These are phyloP conservation scores for Aspergillus novoparasiticus DNA, from an alignment of 2,329 filamentous ascomycete genomes.

Conservation along the genomic window DNA sequence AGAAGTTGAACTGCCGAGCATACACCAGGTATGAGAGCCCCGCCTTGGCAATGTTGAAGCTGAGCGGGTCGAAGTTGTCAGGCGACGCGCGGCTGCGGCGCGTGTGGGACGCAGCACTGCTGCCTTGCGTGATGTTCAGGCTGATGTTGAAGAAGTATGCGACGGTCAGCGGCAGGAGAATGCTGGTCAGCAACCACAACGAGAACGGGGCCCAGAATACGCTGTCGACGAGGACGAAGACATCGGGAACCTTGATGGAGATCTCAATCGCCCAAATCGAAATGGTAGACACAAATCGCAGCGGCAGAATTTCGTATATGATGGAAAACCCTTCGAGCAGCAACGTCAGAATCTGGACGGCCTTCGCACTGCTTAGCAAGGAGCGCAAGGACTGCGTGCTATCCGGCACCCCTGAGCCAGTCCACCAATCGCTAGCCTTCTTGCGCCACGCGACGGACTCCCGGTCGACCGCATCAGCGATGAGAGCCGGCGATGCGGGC, in stretches of 20 bases:
- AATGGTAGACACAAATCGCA: slow-evolving; percentile 72
- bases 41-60: slow-evolving; percentile 87
- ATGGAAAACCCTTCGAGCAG: slow-evolving; percentile 72
- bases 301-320: slow-evolving; percentile 69
- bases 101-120: slow-evolving; percentile 26
- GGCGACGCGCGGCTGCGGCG: slow-evolving; percentile 25
- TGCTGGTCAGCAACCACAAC: slow-evolving; percentile 74
- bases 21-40: slow-evolving; percentile 81
- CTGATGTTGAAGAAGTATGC: slow-evolving; percentile 93
- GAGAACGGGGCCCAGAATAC: slow-evolving; percentile 83
- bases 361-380: slow-evolving; percentile 68
- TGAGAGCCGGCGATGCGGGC: slow-evolving; percentile 46
- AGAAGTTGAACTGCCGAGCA: slow-evolving; percentile 50
- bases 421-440: slow-evolving; percentile 38
- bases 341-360: slow-evolving; percentile 69
- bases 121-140: slow-evolving; percentile 46
- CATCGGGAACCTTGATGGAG: slow-evolving; percentile 72
- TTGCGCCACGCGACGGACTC: slow-evolving; percentile 47
- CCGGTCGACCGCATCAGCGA: slow-evolving; percentile 74
- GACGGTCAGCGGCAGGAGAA: slow-evolving; percentile 68
- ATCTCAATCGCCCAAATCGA: slow-evolving; percentile 63
- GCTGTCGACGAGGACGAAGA: slow-evolving; percentile 74
- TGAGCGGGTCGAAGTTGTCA: slow-evolving; percentile 72
- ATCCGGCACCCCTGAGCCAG: slow-evolving; percentile 39
- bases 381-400: slow-evolving; percentile 66